phyloP scores from a whole-genome alignment of 1,139 yeast species.

The Yamadazyma diddensiae region DNA sequence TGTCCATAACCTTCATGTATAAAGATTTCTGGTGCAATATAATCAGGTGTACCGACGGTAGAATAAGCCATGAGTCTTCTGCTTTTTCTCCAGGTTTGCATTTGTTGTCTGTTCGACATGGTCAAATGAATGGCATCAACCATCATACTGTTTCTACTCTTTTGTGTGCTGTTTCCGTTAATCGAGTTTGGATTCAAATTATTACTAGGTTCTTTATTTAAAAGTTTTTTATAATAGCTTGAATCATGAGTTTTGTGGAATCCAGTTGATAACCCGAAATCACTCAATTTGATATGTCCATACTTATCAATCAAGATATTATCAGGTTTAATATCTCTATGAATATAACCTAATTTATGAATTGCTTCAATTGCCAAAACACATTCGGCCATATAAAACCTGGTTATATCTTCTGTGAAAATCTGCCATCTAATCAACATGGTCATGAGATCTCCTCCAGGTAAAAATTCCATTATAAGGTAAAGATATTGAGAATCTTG shows the following conservation, averaged over 20 bases:
- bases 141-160: slow-evolving; percentile 72
- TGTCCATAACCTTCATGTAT: slow-evolving; percentile 97
- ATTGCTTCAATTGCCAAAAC: slow-evolving; percentile 81
- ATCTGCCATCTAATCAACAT: slow-evolving; percentile 87
- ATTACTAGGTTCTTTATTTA: slow-evolving; percentile 53
- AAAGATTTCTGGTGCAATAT: slow-evolving; percentile 97
- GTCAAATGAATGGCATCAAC: slow-evolving; percentile 95
- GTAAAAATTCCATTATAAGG: slow-evolving; percentile 79
- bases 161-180: slow-evolving; percentile 23
- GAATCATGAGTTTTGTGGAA: slow-evolving; percentile 85
- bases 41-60: slow-evolving; percentile 98
- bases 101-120: slow-evolving; percentile 93
- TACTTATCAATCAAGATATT: slow-evolving; percentile 75
- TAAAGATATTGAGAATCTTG: slow-evolving; percentile 76
- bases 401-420: slow-evolving; percentile 78
- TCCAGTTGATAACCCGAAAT: slow-evolving; percentile 83
- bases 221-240: slow-evolving; percentile 67
- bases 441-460: slow-evolving; percentile 87
- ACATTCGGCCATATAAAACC: slow-evolving; percentile 86
- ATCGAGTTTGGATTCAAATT: slow-evolving; percentile 11
- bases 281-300: slow-evolving; percentile 76
- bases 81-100: slow-evolving; percentile 98
- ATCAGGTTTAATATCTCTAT: slow-evolving; percentile 78
- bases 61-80: slow-evolving; percentile 97
- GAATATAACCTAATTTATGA: slow-evolving; percentile 76